Evolutionary conservation across 768 basidiomycete genomes (phyloP), one percentile per base, ranked within the genome.

Genomic region (Mycena amicta): DNA sequence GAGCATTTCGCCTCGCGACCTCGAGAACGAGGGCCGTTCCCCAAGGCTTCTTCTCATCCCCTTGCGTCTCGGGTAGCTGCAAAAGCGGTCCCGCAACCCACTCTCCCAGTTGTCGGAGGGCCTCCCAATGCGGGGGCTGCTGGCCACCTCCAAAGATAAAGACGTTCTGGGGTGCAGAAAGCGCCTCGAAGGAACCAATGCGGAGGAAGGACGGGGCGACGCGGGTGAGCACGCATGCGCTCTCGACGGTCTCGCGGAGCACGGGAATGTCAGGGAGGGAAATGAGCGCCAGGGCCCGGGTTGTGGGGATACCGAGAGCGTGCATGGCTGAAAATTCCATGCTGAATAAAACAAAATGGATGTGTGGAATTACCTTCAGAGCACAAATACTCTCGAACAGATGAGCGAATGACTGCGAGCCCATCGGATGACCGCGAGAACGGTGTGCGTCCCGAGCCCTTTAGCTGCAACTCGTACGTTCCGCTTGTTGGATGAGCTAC

Each of bases 361-460:
- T n/a, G n/a, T n/a, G n/a, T n/a, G 31, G 29, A 68, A 74, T 58
- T 62, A 87, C 91, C 92, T 87, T 98, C 96, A 2, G 93, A 90
- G 41, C 93, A 90, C 8, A 98, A 84, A 66, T 88, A 98, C 74
- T 98, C 97, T 47, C 96, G 87, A 27, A 98, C 87, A 4, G 93
- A 95, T 40, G 93, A 95, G 26, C 97, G 87, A n/a, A 95, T 74
- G 2, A 98, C 96, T 0, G 97, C 97, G 18, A 99, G 80, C 0
- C 97, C 97, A 71, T 98, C 97, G 3, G 97, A 96, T 52, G 80
- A 83, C 25, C 97, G 83, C 0, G 93, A 92, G 75, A 95, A 98
- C 0, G 97, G 95, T 1, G 96, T 98, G 12, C 97, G 81, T 0
- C 97, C 97, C 0, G 89, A 85, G 1, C 97, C 97, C 71, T 98